Evolutionary conservation across 1,284 basidiomycete genomes (phyloP).

Genomic region (Apiotrichum gracile): DNA sequence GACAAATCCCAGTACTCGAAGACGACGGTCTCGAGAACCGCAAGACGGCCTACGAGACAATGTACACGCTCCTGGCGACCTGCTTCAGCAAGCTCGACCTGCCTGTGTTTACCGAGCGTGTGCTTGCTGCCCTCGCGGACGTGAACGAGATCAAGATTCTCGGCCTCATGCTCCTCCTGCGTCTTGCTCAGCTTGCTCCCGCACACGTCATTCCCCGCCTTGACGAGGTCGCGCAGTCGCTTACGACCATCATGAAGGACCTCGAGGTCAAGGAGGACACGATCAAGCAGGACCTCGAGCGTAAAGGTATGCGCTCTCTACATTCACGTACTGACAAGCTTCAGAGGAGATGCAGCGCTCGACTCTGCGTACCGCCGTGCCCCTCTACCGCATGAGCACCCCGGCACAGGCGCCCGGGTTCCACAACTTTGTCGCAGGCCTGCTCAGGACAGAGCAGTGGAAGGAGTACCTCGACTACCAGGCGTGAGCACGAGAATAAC

Average conservation of each 20-base stretch:
- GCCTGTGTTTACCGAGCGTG: conserved; percentile 72
- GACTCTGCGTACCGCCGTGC: conserved; percentile 75
- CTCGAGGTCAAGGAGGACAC: conserved; percentile 83
- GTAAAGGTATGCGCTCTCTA: conserved; percentile 52
- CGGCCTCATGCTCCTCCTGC: conserved; percentile 89
- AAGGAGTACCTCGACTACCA: conserved; percentile 40
- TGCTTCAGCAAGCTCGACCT: conserved; percentile 80
- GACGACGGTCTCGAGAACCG: conserved; percentile 50
- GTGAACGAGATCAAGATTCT: conserved; percentile 97
- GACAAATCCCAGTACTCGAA: conserved; percentile 29
- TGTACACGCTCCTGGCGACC: conserved; percentile 89
- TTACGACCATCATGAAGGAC: conserved; percentile 88
- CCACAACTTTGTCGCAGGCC: conserved; percentile 58
- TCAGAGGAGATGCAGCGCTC: conserved; percentile 81
- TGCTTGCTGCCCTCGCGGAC: conserved; percentile 78
- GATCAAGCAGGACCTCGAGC: conserved; percentile 94
- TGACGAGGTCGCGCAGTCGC: conserved; percentile 73
- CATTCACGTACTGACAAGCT: neutral
- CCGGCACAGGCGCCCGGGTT: conserved; percentile 62
- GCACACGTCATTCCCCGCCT: conserved; percentile 74
- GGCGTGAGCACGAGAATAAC: conserved; percentile 16
- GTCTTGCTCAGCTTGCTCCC: conserved; percentile 77
- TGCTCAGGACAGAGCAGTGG: conserved; percentile 41
- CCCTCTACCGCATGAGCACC: conserved; percentile 61
- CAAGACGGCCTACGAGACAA: conserved; percentile 94